Evolutionary conservation across 192 early-diverging fungal genomes (phyloP), one percentile per base, ranked within the genome.

Genomic region (Umbelopsis sp.): DNA sequence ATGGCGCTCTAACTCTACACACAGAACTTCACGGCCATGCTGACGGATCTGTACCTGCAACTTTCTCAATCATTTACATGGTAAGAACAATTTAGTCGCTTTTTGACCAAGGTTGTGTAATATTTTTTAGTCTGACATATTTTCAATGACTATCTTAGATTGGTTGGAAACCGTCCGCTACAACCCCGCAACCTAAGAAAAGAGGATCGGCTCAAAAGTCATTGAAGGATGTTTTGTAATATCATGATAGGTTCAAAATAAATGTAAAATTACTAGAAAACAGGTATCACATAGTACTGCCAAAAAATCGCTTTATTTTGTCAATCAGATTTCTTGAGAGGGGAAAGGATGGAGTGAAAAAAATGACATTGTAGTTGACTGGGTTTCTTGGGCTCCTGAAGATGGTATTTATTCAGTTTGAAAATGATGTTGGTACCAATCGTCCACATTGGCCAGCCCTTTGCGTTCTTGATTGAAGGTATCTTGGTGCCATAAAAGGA

Each of bases 81-180:
- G 79, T 79, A 74, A 65, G 16, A 61, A 21, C 46, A 30, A 30
- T 3, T 3, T 30, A 3, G 3, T 30, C 27, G 27, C 27, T 30
- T 30, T 30, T 30, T 30, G 1, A 30, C 1, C 27, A 30, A 30
- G 1, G 1, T 30, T 30, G 27, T 30, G 27, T 30, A 1, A 30
- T 30, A 30, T 3, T 1, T 1, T 3, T 30, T 30, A 30, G 27
- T 2, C 3, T 30, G 3, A 30, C 27, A 30, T 2, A 30, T 2
- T 74, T 49, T 71, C 25, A 11, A 66, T 52, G 23, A 35, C 70
- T 22, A 16, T 72, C 7, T 16, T 77, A 89, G 91, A 95, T 98
- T 81, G 95, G 94, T 33, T 98, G 95, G 97, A 98, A 97, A 75
- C 94, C 94, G 4, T 88, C 93, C 44, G 78, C 85, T 20, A 88